Evolutionary conservation across 148 eudicot species (phyloP), one percentile per base, ranked within the genome.

Genomic region (Chenopodium berlandieri): DNA sequence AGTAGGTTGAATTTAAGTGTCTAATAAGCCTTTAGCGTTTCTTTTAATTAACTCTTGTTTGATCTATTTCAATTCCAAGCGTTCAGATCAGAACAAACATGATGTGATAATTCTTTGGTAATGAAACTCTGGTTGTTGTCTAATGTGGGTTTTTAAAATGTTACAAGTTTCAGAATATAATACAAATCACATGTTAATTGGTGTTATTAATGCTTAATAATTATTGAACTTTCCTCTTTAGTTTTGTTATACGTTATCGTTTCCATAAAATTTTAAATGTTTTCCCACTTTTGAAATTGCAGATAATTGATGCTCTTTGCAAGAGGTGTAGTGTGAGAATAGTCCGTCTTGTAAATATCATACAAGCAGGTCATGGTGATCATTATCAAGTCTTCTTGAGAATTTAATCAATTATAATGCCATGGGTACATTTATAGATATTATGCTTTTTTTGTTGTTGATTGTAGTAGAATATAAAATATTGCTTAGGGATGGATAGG

Each of bases 261-360:
- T 31, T 31, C 2, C 32, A 31, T 31, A 31, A 31, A 31, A 31
- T 31, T n/a, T 47, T 52, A 47, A 72, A 65, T 65, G 32, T 71
- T 32, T 70, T 70, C 9, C 32, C 52, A 69, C 66, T 77, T 76
- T 19, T 76, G 67, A 62, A 73, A 77, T 27, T 60, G 79, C 94
- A 95, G 98, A 95, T 95, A 97, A 95, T 97, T 48, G 98, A 95
- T 89, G 94, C 97, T 82, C 94, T 97, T 63, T 95, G 98, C 87
- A 90, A 87, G 82, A 92, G 98, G 85, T 95, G 98, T 89, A 71
- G 31, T 13, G 92, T 90, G 87, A 92, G 90, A 80, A 90, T 91
- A 87, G 98, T 91, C 79, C 30, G 30, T 27, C 1, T 95, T 73
- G 80, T 77, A 44, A 93, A 93, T 73, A 89, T 93, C 83, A 91